phyloP scores from a whole-genome alignment of 176 grass and related monocot genomes.

The Cenchrus purpureus region DNA sequence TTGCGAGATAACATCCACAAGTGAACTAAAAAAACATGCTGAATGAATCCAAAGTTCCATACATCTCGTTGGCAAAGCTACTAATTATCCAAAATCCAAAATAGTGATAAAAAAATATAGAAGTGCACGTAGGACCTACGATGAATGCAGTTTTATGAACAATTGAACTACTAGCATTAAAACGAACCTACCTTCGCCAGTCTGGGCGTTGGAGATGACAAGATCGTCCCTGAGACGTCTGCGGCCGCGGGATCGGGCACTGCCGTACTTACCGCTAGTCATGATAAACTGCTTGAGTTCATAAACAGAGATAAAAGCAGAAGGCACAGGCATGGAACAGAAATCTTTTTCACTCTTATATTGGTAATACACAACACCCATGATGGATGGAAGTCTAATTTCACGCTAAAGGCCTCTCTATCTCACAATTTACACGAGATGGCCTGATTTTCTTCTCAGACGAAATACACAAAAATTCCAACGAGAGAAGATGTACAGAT shows the following conservation, averaged over 20 bases:
- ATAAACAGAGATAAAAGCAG: constrained; percentile 42
- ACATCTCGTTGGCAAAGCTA: background rate
- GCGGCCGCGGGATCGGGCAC: constrained; percentile 13
- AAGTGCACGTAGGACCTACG: background rate
- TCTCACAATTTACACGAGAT: constrained; percentile 7
- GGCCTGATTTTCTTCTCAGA: constrained; percentile 3
- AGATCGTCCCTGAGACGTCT: constrained; percentile 47
- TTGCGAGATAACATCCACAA: no score
- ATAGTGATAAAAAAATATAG: background rate
- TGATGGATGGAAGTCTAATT: constrained; percentile 15
- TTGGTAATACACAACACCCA: constrained; percentile 76
- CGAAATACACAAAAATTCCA: constrained; percentile 33
- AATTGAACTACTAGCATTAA: background rate
- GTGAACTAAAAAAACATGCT: background rate
- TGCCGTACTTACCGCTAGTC: constrained; percentile 38
- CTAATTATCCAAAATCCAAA: background rate
- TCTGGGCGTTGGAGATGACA: constrained; percentile 51
- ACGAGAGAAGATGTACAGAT: constrained; percentile 16
- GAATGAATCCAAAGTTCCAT: constrained; percentile 5
- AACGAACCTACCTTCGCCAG: constrained; percentile 71
- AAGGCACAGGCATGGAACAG: constrained; percentile 43
- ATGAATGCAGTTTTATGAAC: background rate
- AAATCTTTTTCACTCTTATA: constrained; percentile 66
- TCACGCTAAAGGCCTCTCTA: background rate
- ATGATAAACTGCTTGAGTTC: constrained; percentile 64